Evolutionary conservation across 768 basidiomycete genomes (phyloP), one percentile per base, ranked within the genome.

Genomic region (Lactarius akahatsu): DNA sequence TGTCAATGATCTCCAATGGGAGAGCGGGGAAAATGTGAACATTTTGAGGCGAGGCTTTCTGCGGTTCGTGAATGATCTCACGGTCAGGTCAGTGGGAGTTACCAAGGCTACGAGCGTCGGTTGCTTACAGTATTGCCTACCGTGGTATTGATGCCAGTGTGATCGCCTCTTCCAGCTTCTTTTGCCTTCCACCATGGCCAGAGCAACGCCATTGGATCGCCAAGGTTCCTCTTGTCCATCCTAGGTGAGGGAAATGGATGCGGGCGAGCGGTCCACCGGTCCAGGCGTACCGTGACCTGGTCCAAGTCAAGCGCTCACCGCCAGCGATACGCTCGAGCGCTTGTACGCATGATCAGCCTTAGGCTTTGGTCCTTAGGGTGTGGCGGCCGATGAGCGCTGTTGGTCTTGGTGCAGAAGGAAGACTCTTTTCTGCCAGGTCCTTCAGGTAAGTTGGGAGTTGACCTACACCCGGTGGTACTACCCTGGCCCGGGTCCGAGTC

Each of bases 1-100:
- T 47, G 18, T 67, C 34, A 28, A 67, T n/a, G 20, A 67, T 59
- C 41, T 63, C 62, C 15, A 63, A 41, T 8, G 66, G 66, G 16
- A 63, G 38, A 18, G 50, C 9, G 20, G 52, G 66, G 16, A 67
- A n/a, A 18, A 57, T 15, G 30, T 52, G 62, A 30, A 40, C 11
- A 47, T 56, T 63, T 20, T 20, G 20, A 16, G 50, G 20, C n/a
- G 61, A 28, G 38, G 2, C 5, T 23, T 30, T 54, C 66, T 67
- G 52, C 15, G 6, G 32, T 61, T 45, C 54, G 57, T 50, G 36
- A 50, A 57, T 1, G 64, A 38, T 38, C 11, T 9, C 10, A 32
- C 30, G 7, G 34, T 60, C 30, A 38, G 10, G 38, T 61, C 23
- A 57, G 36, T 26, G 4, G 36, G 28, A 2, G 54, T 65, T 65